A percentile compares a stretch with the other conserved stretches of the same genome.
These are phyloP conservation scores for Yamadazyma scolyti DNA, from an alignment of 805 yeast species.

Conservation along the genomic window DNA sequence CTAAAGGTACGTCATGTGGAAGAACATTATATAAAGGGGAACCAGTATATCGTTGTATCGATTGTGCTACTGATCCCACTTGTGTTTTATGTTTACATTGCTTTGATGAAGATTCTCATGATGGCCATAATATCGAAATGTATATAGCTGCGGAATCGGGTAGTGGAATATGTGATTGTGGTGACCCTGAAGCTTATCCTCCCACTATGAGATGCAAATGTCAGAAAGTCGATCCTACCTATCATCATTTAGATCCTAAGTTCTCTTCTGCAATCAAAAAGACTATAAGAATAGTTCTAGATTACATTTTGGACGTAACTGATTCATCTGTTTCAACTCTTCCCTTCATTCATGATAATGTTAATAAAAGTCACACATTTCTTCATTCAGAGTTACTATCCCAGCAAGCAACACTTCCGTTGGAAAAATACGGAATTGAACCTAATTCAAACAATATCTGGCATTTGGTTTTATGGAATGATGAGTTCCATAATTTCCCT, in stretches of 20 bases:
- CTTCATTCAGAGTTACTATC: conserved; percentile 25
- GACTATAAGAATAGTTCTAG: conserved; percentile 34
- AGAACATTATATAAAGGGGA: conserved; percentile 57
- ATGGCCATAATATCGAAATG: conserved; percentile 58
- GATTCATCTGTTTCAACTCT: conserved; percentile 35
- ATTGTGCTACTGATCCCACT: conserved; percentile 74
- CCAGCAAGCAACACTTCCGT: conserved; percentile 28
- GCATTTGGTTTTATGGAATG: conserved; percentile 69
- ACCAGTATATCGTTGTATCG: conserved; percentile 67
- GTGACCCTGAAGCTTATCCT: conserved; percentile 65
- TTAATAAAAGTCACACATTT: conserved; percentile 19
- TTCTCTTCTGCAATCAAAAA: conserved; percentile 16
- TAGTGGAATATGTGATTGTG: conserved; percentile 71
- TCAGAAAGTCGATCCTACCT: conserved; percentile 9
- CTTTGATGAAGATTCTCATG: conserved; percentile 66
- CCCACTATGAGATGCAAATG: conserved; percentile 49
- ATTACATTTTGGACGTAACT: conserved; percentile 42
- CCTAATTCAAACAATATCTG: conserved; percentile 38
- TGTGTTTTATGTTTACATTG: conserved; percentile 76
- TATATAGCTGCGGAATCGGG: conserved; percentile 44
- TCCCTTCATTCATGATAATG: conserved; percentile 33
- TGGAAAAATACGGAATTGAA: conserved; percentile 21
- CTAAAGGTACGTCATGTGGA: conserved; percentile 67
- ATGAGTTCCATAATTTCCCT: conserved; percentile 62
- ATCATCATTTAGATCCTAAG: conserved; percentile 5